Conservation (phyloP, 1,139 yeast species). For the Hyphopichia wangnamkhiaoensis region DNA sequence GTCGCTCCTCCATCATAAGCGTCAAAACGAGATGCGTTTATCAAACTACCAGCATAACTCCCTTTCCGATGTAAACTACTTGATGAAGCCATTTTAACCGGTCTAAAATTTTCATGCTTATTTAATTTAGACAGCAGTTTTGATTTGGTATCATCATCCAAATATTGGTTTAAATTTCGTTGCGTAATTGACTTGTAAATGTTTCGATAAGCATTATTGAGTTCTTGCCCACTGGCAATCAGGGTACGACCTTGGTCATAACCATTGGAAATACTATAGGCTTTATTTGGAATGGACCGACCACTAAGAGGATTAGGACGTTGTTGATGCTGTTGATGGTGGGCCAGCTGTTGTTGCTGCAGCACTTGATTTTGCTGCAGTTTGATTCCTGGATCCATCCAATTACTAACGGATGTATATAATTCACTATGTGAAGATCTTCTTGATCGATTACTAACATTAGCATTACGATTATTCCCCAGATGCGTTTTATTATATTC, state of each 20-base stretch:
- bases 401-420: conserved; percentile 40
- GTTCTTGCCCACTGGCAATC: conserved; percentile 13
- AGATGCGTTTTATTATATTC: conserved; percentile 29
- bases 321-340: not conserved
- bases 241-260: not conserved
- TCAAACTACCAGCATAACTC: conserved; percentile 9
- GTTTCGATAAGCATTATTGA: conserved; percentile 31
- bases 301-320: not conserved
- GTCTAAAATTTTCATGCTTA: conserved; percentile 5
- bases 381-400: conserved; percentile 43
- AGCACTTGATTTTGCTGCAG: not conserved
- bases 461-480: not conserved
- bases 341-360: not conserved
- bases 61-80: conserved; percentile 7
- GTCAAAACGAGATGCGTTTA: conserved; percentile 4
- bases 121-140: conserved; percentile 9
- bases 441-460: conserved; percentile 21
- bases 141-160: conserved; percentile 15
- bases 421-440: conserved; percentile 45
- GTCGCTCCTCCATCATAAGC: conserved; percentile 1
- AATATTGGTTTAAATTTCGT: conserved; percentile 24
- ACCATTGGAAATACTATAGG: conserved; percentile 5
- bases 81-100: conserved; percentile 4
- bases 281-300: not conserved
- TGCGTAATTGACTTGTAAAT: conserved; percentile 42